Conservation (phyloP, 1,284 basidiomycete species). For the Cerioporus squamosus region DNA sequence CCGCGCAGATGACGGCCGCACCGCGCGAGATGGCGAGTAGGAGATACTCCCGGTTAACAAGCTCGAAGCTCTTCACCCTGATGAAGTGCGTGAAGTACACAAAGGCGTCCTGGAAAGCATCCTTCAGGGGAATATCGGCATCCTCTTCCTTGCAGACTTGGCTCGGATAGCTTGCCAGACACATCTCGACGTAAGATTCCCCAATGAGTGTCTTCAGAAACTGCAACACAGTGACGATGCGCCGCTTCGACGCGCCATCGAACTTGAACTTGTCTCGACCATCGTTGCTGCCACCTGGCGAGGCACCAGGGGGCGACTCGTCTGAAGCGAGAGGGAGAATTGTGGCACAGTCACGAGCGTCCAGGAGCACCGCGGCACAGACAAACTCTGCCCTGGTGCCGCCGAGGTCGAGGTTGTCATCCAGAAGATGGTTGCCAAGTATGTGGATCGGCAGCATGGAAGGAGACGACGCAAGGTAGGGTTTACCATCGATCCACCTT, state of each 20-base stretch:
- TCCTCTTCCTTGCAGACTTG: not conserved
- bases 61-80: constrained; percentile 25
- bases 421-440: not conserved
- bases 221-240: constrained; percentile 8
- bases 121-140: not conserved
- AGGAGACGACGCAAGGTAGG: too few species aligned
- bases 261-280: not conserved
- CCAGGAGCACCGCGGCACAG: constrained; percentile 12
- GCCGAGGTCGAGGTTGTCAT: constrained; percentile 18
- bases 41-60: constrained; percentile 28
- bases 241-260: not conserved
- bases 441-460: too few species aligned
- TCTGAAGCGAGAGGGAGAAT: not conserved
- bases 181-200: not conserved
- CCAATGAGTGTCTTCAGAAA: constrained; percentile 3
- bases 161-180: not conserved
- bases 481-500: not conserved
- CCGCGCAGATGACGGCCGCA: constrained; percentile 33
- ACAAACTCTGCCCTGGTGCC: constrained; percentile 22
- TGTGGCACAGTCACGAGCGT: constrained; percentile 19
- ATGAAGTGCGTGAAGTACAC: constrained; percentile 39
- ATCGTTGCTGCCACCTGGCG: not conserved
- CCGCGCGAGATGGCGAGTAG: constrained; percentile 29
- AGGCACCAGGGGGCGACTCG: not conserved
- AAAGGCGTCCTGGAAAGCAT: constrained; percentile 22